Base-by-base conservation (phyloP, 192 early-diverging fungal species). In the Linnemannia elongata region DNA sequence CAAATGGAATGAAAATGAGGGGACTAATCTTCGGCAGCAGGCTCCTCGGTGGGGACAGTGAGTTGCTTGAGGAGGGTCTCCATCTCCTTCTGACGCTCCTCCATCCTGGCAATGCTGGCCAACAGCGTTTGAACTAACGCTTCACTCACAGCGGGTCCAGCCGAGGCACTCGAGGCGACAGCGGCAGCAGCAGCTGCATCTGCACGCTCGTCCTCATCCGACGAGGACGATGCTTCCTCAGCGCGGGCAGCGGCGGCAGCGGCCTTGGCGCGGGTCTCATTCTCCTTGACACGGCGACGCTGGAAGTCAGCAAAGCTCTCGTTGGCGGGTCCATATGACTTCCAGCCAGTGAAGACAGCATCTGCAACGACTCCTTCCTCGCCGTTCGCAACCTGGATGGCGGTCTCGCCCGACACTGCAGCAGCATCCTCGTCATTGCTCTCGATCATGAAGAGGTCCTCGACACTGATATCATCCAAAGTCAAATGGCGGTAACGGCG, bases 41-140 rank as follows among this genome's bases (percentile, higher is more conserved):
- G 8, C 57, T 30, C 57, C 6, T 30, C 57, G 27, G 60, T 30
- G 27, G n/a, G 12, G 27, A 33, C 60, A 33, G 30, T 33, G 60
- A 66, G 60, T 24, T 66, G 60, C 30, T 66, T 66, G 35, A 87
- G 39, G 35, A 76, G 15, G 24, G 35, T 10, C 72, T 87, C 85
- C 76, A 87, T 55, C 27, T 81, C 85, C 72, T 81, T 87, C 38
- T 87, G 85, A 22, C 78, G 70, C 7, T 49, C 41, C 72, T 87
- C 85, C 85, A 87, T 87, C 18, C 85, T 76, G 6, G 85, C 79
- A 38, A 87, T 49, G 41, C 85, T 87, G 3, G 75, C 85, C 41
- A 87, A 55, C 36, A 87, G 63, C 4, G 79, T 74, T 47, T 87
- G 85, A 22, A 87, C 80, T 38, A 87, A n/a, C 12, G 76, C 66